Percentiles rank a stretch among this genome's conserved stretches.
phyloP scores from a whole-genome alignment of 306 rosid genomes.

The Casuarina cunninghamiana region DNA sequence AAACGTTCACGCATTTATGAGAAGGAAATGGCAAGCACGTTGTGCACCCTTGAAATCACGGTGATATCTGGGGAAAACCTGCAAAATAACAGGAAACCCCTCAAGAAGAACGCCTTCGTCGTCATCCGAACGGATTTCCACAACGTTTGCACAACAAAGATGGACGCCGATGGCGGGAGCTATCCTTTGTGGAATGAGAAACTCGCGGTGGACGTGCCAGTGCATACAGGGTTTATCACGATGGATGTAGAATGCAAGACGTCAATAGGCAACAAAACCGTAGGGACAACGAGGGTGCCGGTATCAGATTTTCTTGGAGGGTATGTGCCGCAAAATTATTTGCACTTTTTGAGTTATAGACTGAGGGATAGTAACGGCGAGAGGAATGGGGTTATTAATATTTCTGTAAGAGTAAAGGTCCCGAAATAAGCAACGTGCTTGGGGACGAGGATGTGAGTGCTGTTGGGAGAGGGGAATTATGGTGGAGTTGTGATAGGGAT shows the following conservation, averaged over 20 bases:
- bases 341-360: slow-evolving; percentile 5
- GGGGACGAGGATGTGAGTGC: not conserved
- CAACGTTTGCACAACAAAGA: not conserved
- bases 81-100: not conserved
- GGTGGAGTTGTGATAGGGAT: not conserved
- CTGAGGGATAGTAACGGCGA: not conserved
- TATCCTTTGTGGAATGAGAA: not conserved
- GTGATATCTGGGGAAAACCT: slow-evolving; percentile 2
- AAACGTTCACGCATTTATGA: not conserved
- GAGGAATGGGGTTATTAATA: not conserved
- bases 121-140: not conserved
- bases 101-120: slow-evolving; percentile 3
- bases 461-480: not conserved
- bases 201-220: not conserved
- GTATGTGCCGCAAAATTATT: not conserved
- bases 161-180: not conserved
- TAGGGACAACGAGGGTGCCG: not conserved
- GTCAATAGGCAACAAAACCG: not conserved
- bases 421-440: not conserved
- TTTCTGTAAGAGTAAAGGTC: not conserved
- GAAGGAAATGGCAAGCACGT: not conserved
- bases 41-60: not conserved
- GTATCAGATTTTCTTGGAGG: not conserved
- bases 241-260: slow-evolving; percentile 5
- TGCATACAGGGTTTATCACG: not conserved